Evolutionary conservation across 345 rosid genomes (phyloP), one percentile per base, ranked within the genome.

Genomic region (Citrus medica): DNA sequence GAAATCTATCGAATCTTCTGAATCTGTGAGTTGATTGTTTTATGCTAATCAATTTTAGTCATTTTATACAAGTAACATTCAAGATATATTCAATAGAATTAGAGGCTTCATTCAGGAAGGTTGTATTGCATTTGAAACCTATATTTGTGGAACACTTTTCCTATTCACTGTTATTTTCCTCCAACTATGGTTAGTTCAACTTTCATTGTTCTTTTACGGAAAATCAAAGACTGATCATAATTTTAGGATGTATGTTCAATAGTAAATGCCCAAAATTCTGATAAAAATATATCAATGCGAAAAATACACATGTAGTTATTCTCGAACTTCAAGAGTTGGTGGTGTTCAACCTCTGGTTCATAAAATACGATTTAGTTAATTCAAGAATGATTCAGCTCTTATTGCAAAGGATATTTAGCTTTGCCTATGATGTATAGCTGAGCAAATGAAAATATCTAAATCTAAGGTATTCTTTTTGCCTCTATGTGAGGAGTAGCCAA

Each of bases 1-100:
- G 96, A 83, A 87, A 90, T 79, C 80, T 95, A 70, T 79, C 94
- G 21, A 84, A 77, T 76, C 97, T 95, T 85, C 85, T 67, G 80
- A 78, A 84, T 38, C 79, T 95, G 99, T 95, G 85, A 90, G 97
- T 81, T 72, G 9, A 51, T 81, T 82, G 65, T 69, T 69, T 83
- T 83, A 51, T 53, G 63, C 37, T 56, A 67, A 35, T 60, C 37
- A 65, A 33, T 59, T 13, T 64, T 63, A 7, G 59, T 63, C 70
- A 68, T 70, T 74, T 35, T 22, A 16, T 14, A 58, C 38, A 16
- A 13, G 22, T 13, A 24, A 7, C n/a, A 35, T 33, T 33, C 61
- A 48, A 58, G 59, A 58, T 32, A 33, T 35, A 33, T 24, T n/a
- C 32, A 58, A 21, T 73, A 5, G 30, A 16, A 6, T 58, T 16